Evolutionary conservation across 768 basidiomycete genomes (phyloP).

Genomic region (Rhodotorula toruloides): DNA sequence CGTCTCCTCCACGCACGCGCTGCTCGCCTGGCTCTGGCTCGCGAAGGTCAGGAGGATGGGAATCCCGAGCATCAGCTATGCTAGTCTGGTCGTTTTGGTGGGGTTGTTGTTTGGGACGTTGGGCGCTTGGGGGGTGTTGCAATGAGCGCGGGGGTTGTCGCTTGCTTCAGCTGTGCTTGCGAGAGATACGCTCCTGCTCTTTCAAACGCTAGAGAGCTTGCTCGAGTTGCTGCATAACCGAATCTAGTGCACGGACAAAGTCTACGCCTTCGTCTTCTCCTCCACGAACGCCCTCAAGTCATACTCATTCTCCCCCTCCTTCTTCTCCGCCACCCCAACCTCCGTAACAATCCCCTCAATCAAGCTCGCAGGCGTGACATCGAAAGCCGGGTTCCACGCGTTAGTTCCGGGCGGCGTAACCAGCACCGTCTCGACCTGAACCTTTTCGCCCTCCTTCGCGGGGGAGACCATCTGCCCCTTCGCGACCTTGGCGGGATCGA

Average conservation of each 20-base stretch:
- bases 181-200: no score
- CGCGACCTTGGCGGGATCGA: conserved; percentile 57
- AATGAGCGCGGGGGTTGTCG: no score
- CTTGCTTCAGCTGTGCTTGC: no score
- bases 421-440: conserved; percentile 51
- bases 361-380: conserved; percentile 87
- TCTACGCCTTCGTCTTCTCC: conserved; percentile 4
- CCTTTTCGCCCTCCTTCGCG: conserved; percentile 56
- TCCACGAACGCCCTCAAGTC: conserved; percentile 60
- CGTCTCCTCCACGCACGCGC: conserved; percentile 22
- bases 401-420: conserved; percentile 41
- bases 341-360: conserved; percentile 95
- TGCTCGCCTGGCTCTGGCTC: conserved; percentile 32
- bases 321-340: conserved; percentile 78
- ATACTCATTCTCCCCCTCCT: conserved; percentile 56
- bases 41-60: conserved; percentile 20
- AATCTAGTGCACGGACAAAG: no score
- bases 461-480: conserved; percentile 48
- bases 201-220: no score
- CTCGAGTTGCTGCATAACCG: no score
- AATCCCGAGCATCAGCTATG: conserved; percentile 33
- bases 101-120: conserved; percentile 7
- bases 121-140: conserved; percentile 34
- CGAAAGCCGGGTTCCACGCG: conserved; percentile 87
- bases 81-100: conserved; percentile 16